Conservation (phyloP, 116 monocot species). For the Trichopus zeylanicus region DNA sequence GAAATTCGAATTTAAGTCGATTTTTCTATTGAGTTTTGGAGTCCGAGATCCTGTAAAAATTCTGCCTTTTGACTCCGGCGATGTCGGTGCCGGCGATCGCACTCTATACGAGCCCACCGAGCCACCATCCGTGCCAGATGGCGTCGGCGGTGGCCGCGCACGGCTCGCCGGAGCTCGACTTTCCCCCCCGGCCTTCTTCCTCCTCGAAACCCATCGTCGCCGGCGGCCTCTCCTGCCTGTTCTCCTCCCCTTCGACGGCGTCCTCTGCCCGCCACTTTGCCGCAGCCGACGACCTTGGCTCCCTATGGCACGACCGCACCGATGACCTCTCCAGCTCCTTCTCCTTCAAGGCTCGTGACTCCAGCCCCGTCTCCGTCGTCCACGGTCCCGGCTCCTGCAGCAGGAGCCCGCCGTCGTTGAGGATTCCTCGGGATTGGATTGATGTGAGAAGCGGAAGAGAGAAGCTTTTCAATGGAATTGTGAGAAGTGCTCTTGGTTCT, state of each 20-base stretch:
- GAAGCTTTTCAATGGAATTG: slow-evolving; percentile 38
- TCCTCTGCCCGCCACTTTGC: slow-evolving; percentile 10
- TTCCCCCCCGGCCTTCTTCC: slow-evolving; percentile 10
- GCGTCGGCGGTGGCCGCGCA: slow-evolving; percentile 1
- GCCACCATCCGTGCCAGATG: slow-evolving; percentile 15
- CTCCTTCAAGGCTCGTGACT: slow-evolving; percentile 57
- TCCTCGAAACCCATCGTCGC: slow-evolving; percentile 16
- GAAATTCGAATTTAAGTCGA: too few relatives aligned
- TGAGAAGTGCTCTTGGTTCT: slow-evolving; percentile 56
- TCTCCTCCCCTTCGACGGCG: slow-evolving; percentile 31
- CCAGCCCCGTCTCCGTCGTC: slow-evolving; percentile 86
- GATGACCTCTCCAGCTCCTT: slow-evolving; percentile 52
- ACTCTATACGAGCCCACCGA: slow-evolving; percentile 37
- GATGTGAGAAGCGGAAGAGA: slow-evolving; percentile 41
- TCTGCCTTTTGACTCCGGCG: not conserved
- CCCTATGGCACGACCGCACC: slow-evolving; percentile 32
- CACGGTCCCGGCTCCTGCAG: slow-evolving; percentile 43
- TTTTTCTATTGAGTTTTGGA: too few relatives aligned
- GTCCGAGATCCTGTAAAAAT: not conserved
- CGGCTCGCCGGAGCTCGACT: slow-evolving; percentile 22
- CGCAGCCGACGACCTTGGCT: slow-evolving; percentile 26
- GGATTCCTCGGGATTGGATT: slow-evolving; percentile 33
- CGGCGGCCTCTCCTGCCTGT: slow-evolving; percentile 82
- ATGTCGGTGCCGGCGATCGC: slow-evolving; percentile 82
- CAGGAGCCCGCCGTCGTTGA: slow-evolving; percentile 28